phyloP scores from a whole-genome alignment of 2,329 filamentous ascomycete species.

The Davidsoniella australis region DNA sequence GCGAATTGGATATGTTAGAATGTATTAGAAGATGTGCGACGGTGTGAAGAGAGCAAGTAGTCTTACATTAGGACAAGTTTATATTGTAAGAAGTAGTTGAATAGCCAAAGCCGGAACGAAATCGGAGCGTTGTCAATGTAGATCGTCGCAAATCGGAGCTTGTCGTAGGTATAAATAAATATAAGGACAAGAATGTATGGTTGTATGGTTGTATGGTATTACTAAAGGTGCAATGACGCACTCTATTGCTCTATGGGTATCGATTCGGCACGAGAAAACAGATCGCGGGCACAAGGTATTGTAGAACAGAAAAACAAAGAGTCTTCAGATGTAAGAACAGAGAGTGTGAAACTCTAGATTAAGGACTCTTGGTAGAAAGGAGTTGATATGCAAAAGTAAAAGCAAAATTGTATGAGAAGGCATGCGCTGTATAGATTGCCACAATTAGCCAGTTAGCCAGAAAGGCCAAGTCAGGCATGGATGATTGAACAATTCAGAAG shows the following conservation, averaged over 20 bases:
- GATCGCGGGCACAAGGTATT: neutral
- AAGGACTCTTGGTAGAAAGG: neutral
- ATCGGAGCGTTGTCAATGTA: too few relatives aligned
- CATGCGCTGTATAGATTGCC: neutral
- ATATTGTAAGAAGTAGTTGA: too few relatives aligned
- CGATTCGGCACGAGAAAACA: neutral
- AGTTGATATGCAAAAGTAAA: neutral
- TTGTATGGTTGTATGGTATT: neutral
- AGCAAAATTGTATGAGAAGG: neutral
- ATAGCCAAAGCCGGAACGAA: too few relatives aligned
- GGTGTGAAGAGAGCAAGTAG: neutral
- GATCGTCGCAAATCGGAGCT: too few relatives aligned
- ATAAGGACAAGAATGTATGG: neutral
- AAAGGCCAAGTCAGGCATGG: slow-evolving; percentile 3
- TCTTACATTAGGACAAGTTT: too few relatives aligned
- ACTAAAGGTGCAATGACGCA: slow-evolving; percentile 2
- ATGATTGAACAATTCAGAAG: slow-evolving; percentile 1
- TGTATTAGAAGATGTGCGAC: neutral
- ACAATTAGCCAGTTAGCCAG: neutral
- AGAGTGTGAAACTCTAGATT: neutral
- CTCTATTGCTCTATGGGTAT: neutral
- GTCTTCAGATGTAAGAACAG: neutral
- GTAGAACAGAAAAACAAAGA: neutral
- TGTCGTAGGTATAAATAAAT: too few relatives aligned
- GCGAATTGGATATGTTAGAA: neutral